Evolutionary conservation across 176 grass and related monocot species (phyloP).

Genomic region (Cymbopogon citratus): DNA sequence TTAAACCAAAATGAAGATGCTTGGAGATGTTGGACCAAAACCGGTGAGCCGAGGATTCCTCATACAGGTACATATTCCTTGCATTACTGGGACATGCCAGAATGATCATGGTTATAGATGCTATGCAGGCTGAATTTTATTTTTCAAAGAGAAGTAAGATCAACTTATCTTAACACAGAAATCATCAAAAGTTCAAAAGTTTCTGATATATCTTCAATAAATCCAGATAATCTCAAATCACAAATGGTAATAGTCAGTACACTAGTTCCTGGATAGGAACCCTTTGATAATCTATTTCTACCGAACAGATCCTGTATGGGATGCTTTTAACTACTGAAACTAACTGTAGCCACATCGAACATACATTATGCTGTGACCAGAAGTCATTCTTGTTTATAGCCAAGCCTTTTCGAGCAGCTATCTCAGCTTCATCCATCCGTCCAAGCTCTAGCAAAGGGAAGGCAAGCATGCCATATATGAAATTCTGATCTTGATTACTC

Average conservation of each 20-base stretch:
- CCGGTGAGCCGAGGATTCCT: background rate
- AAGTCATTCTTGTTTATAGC: slow-evolving; percentile 56
- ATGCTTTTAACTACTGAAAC: background rate
- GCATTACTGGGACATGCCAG: background rate
- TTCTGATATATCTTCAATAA: background rate
- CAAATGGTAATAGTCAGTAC: background rate
- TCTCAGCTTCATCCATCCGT: slow-evolving; percentile 61
- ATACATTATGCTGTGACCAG: slow-evolving; percentile 79
- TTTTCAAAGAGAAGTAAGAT: background rate
- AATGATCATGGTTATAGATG: background rate
- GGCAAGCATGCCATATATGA: slow-evolving; percentile 69
- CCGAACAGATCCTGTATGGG: background rate
- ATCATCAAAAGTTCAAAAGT: background rate
- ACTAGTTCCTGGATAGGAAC: background rate
- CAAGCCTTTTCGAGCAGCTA: slow-evolving; percentile 61
- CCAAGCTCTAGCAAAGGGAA: slow-evolving; percentile 72
- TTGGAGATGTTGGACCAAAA: background rate
- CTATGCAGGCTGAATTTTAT: background rate
- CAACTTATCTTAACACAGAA: background rate
- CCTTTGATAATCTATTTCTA: background rate
- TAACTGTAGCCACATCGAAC: background rate
- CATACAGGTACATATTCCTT: background rate
- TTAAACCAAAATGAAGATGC: background rate
- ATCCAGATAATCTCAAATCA: background rate
- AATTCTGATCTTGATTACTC: slow-evolving; percentile 54